Base-by-base conservation (phyloP, 2,329 filamentous ascomycete genomes). In the Didymella lethalis region DNA sequence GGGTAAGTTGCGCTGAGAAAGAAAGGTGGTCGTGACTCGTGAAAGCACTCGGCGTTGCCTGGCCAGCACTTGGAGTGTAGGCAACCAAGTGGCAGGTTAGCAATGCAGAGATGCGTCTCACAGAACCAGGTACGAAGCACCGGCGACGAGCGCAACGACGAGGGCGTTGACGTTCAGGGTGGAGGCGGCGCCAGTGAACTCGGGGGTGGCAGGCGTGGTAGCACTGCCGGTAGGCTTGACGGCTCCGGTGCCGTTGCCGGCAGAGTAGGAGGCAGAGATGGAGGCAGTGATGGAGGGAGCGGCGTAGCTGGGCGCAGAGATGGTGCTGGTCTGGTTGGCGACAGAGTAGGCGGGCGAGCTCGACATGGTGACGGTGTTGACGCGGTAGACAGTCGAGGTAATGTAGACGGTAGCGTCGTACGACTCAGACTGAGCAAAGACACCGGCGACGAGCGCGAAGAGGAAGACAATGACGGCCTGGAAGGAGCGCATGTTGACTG, bases 361-460 rank as follows among this genome's bases (percentile, higher is more conserved):
- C 18, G 71, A 70, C 54, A 70, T 60, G 48, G 75, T 77, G 66
- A 77, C 68, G 49, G 75, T 77, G 72, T 75, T 74, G 66, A 77
- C 68, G 62, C 69, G 72, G 65, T 73, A 73, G 68, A 78, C 67
- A 61, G 76, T 78, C 16, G 68, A 71, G 56, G 75, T 77, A 51
- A 75, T 54, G 61, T 74, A 76, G 70, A 75, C 71, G 62, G 75
- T 77, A 16, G 75, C 64, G 48, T 75, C 73, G 61, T 74, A 74
- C 29, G 58, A 61, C 29, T 63, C 56, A 49, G 52, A 34, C 23
- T 23, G 23, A 54, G 75, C 74, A 54, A 70, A 61, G 47, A 68
- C 73, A 61, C 69, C 66, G 29, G 67, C 68, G 67, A 73, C 54
- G 62, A 77, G 68, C 48, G 73, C 70, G 61, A 73, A 73, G 61